Percentiles rank a stretch among this genome's conserved stretches.
These are phyloP conservation scores for Withania somnifera DNA, from an alignment of 305 asterid species.

Conservation along the genomic window DNA sequence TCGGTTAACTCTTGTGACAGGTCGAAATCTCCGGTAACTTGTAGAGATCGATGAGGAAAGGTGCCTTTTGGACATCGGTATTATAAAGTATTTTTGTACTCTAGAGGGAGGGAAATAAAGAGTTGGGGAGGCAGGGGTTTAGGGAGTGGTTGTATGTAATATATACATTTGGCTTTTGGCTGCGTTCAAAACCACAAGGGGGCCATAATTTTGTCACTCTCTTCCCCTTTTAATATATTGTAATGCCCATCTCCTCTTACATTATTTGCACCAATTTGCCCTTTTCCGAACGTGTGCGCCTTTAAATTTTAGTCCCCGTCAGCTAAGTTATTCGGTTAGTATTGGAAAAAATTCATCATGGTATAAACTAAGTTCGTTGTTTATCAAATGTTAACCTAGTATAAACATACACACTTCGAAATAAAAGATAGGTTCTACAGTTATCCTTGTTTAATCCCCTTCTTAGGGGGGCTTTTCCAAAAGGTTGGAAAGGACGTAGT, in stretches of 20 bases:
- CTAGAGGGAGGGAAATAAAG: constrained; percentile 10
- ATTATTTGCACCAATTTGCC: background rate
- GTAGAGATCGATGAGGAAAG: constrained; percentile 30
- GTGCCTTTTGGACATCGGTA: constrained; percentile 2
- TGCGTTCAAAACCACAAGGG: constrained; percentile 5
- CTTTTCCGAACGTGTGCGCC: background rate
- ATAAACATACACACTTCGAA: background rate
- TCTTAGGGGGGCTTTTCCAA: too few species aligned
- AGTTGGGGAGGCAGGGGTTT: constrained; percentile 13
- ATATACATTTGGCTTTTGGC: constrained; percentile 12
- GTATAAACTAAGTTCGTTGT: too few species aligned
- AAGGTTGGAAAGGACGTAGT: too few species aligned
- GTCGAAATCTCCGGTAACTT: constrained; percentile 21
- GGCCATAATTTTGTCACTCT: constrained; percentile 36
- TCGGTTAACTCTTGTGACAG: constrained; percentile 19
- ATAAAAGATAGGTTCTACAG: background rate
- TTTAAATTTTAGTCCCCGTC: too few species aligned
- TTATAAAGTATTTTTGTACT: constrained; percentile 10
- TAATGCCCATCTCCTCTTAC: background rate
- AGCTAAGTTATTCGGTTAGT: background rate
- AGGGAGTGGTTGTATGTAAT: constrained; percentile 29
- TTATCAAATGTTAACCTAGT: background rate
- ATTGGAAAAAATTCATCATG: background rate
- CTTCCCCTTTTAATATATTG: constrained; percentile 20
- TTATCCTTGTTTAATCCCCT: background rate